Conservation (phyloP, 2,329 filamentous ascomycete species). For the Stemphylium vesicarium region DNA sequence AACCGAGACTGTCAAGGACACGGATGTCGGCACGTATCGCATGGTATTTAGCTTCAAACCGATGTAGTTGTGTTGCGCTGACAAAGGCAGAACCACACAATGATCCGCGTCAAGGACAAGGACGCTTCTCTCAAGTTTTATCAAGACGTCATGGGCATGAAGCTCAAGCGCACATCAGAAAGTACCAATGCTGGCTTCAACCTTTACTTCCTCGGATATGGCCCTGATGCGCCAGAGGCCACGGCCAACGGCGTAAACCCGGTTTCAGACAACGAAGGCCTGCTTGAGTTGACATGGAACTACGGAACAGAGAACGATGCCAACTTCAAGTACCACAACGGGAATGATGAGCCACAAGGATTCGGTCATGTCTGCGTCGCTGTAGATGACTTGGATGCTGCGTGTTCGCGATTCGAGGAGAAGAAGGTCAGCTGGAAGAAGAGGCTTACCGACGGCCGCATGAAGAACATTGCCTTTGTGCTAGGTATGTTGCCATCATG, state of each 20-base stretch:
- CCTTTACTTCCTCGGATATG: slow-evolving; percentile 90
- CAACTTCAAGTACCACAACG: slow-evolving; percentile 86
- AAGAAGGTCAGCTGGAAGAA: slow-evolving; percentile 92
- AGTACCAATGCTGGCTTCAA: slow-evolving; percentile 77
- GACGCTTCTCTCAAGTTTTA: slow-evolving; percentile 58
- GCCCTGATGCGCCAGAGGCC: slow-evolving; percentile 54
- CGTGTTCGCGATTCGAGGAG: slow-evolving; percentile 84
- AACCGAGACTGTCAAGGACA: slow-evolving; percentile 73
- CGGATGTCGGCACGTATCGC: slow-evolving; percentile 76
- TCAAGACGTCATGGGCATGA: slow-evolving; percentile 87
- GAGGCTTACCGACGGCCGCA: slow-evolving; percentile 84
- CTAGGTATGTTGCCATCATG: slow-evolving; percentile 58
- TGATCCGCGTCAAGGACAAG: slow-evolving; percentile 85
- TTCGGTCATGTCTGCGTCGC: slow-evolving; percentile 91
- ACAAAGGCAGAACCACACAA: slow-evolving; percentile 75
- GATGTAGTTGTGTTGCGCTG: slow-evolving; percentile 2
- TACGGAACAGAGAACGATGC: slow-evolving; percentile 84
- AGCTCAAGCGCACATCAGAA: slow-evolving; percentile 74
- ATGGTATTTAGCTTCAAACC: slow-evolving; percentile 51
- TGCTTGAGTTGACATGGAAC: slow-evolving; percentile 90
- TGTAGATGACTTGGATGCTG: slow-evolving; percentile 87
- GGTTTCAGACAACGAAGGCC: slow-evolving; percentile 74
- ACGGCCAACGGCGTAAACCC: slow-evolving; percentile 64
- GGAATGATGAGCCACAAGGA: slow-evolving; percentile 88
- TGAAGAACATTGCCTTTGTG: slow-evolving; percentile 94